Evolutionary conservation across 768 basidiomycete species (phyloP).

Genomic region (Rhodocollybia butyracea): DNA sequence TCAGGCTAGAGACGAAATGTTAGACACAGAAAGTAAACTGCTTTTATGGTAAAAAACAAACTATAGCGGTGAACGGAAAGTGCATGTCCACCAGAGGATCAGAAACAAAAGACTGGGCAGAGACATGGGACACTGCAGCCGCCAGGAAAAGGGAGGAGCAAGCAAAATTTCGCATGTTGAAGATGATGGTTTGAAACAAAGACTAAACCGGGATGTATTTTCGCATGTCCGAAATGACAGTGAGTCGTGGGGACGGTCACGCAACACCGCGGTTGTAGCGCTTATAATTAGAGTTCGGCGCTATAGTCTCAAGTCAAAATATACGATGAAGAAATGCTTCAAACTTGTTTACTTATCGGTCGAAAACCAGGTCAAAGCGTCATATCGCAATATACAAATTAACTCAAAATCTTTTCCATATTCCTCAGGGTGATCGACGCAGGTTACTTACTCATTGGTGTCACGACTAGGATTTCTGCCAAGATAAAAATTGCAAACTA

Average conservation of each 20-base stretch:
- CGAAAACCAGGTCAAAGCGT: too few relatives aligned
- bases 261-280: too few relatives aligned
- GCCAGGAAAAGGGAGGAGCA: neutral
- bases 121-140: constrained; percentile 2
- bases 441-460: too few relatives aligned
- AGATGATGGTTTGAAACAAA: constrained; percentile 4
- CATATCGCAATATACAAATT: too few relatives aligned
- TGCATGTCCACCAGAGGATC: constrained; percentile 9
- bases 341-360: too few relatives aligned
- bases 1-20: constrained; percentile 35
- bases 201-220: neutral
- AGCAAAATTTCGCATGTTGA: constrained; percentile 8
- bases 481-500: neutral
- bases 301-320: too few relatives aligned
- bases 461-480: too few relatives aligned
- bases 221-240: neutral
- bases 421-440: too few relatives aligned
- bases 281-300: too few relatives aligned
- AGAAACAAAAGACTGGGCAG: constrained; percentile 9
- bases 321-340: too few relatives aligned
- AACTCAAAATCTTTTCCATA: too few relatives aligned
- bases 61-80: constrained; percentile 9
- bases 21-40: neutral
- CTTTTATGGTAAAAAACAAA: neutral
- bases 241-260: neutral